These are phyloP conservation scores for Penicillium paneum DNA, from an alignment of 2,329 filamentous ascomycete genomes.

Conservation along the genomic window DNA sequence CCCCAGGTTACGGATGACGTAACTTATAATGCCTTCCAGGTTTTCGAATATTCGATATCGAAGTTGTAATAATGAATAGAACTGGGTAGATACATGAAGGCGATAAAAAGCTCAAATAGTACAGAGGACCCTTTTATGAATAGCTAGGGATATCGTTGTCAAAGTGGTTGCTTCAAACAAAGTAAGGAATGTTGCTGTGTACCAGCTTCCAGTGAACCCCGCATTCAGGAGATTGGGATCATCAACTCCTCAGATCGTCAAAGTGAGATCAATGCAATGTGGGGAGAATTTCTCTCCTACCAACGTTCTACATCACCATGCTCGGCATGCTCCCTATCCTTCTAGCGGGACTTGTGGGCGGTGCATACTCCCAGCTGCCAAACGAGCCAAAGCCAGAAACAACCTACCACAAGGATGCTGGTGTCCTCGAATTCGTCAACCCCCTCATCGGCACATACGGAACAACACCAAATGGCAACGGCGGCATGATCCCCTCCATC, in stretches of 20 bases:
- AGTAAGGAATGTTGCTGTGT: background rate
- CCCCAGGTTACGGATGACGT: no score
- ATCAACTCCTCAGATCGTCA: background rate
- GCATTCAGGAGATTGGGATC: background rate
- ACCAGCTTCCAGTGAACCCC: background rate
- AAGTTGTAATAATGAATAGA: no score
- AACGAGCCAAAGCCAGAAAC: background rate
- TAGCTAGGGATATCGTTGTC: no score
- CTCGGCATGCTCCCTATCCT: background rate
- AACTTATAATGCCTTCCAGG: no score
- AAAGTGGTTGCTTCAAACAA: background rate
- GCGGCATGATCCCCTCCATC: conserved; percentile 26
- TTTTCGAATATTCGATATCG: no score
- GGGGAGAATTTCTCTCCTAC: background rate
- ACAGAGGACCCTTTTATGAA: no score
- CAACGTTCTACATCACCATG: background rate
- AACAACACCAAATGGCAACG: conserved; percentile 19
- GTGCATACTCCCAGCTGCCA: conserved; percentile 1
- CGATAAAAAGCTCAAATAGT: no score
- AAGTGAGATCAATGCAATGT: background rate
- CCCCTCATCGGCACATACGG: conserved; percentile 23
- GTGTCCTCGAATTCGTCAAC: conserved; percentile 20
- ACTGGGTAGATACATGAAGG: no score
- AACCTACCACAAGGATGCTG: conserved; percentile 10
- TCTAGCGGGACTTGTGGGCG: background rate